phyloP scores from a whole-genome alignment of 1,284 basidiomycete species.

The Melanopsichium pennsylvanicum region DNA sequence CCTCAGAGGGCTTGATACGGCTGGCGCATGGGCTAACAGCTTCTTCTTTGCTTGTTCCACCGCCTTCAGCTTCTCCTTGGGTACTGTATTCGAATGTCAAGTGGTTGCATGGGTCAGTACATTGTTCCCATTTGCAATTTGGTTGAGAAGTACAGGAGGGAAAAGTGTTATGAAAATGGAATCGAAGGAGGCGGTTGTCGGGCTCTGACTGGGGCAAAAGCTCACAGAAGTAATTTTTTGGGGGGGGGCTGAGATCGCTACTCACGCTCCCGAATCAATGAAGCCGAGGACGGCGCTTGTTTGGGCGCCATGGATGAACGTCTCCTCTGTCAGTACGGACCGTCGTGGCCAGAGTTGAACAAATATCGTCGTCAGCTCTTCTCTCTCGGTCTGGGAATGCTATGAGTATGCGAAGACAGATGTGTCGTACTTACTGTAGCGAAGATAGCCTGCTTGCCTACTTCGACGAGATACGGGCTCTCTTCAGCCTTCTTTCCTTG shows the following conservation, averaged over 20 bases:
- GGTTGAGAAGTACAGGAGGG: too few relatives aligned
- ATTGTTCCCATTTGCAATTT: too few relatives aligned
- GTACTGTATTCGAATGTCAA: conserved; percentile 11
- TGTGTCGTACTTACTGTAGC: conserved; percentile 52
- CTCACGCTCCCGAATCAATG: conserved; percentile 50
- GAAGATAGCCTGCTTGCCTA: conserved; percentile 59
- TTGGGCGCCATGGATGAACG: conserved; percentile 46
- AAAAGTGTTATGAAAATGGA: not conserved
- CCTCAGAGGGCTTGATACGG: conserved; percentile 37
- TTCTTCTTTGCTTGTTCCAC: conserved; percentile 21
- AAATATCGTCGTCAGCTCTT: not conserved
- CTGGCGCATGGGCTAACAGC: conserved; percentile 36
- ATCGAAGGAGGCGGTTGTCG: too few relatives aligned
- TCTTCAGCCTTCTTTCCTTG: conserved; percentile 49
- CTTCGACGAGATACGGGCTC: conserved; percentile 53
- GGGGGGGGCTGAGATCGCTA: conserved; percentile 5
- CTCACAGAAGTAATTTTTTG: not conserved
- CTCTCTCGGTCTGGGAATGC: too few relatives aligned
- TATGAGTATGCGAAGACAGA: too few relatives aligned
- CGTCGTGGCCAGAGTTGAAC: not conserved
- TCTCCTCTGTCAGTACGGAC: conserved; percentile 17
- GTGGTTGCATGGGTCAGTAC: too few relatives aligned
- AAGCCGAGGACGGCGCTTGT: conserved; percentile 25
- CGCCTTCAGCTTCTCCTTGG: conserved; percentile 14
- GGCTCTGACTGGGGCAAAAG: too few relatives aligned